A percentile compares a stretch with the other conserved stretches of the same genome.
Conservation (phyloP, 1,284 basidiomycete genomes). For the Rhodotorula mucilaginosa region DNA sequence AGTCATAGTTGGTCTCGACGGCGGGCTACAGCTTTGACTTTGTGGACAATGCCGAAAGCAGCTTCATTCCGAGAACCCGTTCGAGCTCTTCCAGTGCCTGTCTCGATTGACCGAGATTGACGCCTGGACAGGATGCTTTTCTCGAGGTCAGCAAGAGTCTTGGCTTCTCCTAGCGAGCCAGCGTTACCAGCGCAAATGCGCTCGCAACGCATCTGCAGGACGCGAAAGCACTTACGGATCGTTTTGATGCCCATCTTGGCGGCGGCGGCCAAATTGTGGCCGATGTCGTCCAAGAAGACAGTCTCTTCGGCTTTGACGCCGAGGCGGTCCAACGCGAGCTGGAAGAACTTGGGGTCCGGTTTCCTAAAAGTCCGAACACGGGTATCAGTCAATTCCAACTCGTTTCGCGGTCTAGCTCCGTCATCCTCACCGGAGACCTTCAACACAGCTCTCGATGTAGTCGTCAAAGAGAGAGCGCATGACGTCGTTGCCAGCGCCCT, state of each 20-base stretch:
- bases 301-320: slow-evolving; percentile 45
- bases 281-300: slow-evolving; percentile 51
- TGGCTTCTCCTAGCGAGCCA: background rate
- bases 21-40: slow-evolving; percentile 26
- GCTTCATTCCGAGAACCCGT: slow-evolving; percentile 10
- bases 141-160: background rate
- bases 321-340: slow-evolving; percentile 46
- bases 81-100: slow-evolving; percentile 29
- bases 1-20: too few relatives aligned
- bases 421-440: slow-evolving; percentile 46
- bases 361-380: slow-evolving; percentile 41
- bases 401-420: background rate
- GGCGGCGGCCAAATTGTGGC: slow-evolving; percentile 48
- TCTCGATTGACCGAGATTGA: slow-evolving; percentile 16
- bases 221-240: slow-evolving; percentile 45
- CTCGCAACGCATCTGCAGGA: too few relatives aligned
- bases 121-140: slow-evolving; percentile 1
- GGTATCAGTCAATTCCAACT: background rate
- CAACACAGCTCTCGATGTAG: slow-evolving; percentile 49
- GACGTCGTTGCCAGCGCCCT: slow-evolving; percentile 16
- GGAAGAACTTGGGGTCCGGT: slow-evolving; percentile 49
- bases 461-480: slow-evolving; percentile 47
- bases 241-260: slow-evolving; percentile 48
- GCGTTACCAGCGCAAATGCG: too few relatives aligned
- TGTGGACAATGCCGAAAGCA: background rate